phyloP scores from a whole-genome alignment of 495 filamentous ascomycete genomes.

The Xylaria venustula region DNA sequence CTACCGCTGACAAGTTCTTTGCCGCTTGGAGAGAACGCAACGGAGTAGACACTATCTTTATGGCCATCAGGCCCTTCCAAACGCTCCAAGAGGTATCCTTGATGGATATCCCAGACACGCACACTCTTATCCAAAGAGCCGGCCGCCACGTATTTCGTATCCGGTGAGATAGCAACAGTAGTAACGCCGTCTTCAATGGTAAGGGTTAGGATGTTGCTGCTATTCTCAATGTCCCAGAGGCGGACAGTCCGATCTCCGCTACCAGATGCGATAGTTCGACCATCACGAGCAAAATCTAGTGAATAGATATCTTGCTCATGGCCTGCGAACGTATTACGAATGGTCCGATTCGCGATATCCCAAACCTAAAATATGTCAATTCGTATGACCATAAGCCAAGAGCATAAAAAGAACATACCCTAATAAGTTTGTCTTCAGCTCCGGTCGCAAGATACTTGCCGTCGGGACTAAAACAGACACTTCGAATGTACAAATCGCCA shows the following conservation, averaged over 20 bases:
- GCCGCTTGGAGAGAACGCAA: slow-evolving; percentile 86
- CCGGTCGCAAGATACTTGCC: slow-evolving; percentile 86
- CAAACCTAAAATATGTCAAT: slow-evolving; percentile 62
- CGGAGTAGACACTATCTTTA: slow-evolving; percentile 90
- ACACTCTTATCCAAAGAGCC: slow-evolving; percentile 90
- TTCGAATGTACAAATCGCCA: slow-evolving; percentile 86
- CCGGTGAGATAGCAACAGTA: slow-evolving; percentile 88
- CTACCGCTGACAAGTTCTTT: slow-evolving; percentile 85
- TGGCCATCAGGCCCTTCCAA: slow-evolving; percentile 84
- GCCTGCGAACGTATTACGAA: slow-evolving; percentile 78
- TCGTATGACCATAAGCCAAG: slow-evolving; percentile 1
- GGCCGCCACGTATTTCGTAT: slow-evolving; percentile 81
- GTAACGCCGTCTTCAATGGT: slow-evolving; percentile 89
- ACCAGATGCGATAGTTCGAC: slow-evolving; percentile 83
- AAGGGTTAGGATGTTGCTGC: slow-evolving; percentile 69
- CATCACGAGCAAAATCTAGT: slow-evolving; percentile 85
- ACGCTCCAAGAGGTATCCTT: slow-evolving; percentile 77
- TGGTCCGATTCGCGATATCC: slow-evolving; percentile 74
- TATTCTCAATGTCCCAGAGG: slow-evolving; percentile 82
- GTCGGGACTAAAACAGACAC: slow-evolving; percentile 91
- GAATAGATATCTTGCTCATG: slow-evolving; percentile 95
- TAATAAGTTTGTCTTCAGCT: slow-evolving; percentile 87
- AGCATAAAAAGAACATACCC: slow-evolving; percentile 54
- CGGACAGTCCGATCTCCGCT: slow-evolving; percentile 86
- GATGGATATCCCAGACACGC: slow-evolving; percentile 80